Conservation (phyloP, 352 stramenopile species). For the Pythium brassicae region DNA sequence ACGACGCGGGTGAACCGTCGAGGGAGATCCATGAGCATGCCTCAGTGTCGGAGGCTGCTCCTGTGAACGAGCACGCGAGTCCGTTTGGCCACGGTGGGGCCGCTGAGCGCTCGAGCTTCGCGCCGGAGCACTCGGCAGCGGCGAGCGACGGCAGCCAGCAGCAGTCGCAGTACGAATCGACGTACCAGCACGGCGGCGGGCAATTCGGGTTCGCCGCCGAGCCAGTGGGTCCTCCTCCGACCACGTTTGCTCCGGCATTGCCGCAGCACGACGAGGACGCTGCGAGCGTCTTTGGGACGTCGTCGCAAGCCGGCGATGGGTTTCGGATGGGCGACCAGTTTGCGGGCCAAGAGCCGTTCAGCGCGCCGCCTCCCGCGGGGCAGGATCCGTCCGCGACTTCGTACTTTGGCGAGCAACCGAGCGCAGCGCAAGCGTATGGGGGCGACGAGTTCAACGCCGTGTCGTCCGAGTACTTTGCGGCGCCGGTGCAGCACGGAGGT, state of each 20-base stretch:
- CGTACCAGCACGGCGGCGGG: neutral
- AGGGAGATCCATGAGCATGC: neutral
- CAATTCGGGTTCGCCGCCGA: neutral
- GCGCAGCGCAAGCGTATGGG: slow-evolving; percentile 14
- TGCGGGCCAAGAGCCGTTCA: neutral
- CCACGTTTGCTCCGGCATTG: neutral
- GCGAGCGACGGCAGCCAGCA: slow-evolving; percentile 1
- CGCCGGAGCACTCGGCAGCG: neutral
- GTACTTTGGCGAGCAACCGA: slow-evolving; percentile 11
- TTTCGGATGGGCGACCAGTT: slow-evolving; percentile 11
- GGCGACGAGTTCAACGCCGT: slow-evolving; percentile 7
- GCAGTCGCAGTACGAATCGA: slow-evolving; percentile 1
- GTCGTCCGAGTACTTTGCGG: slow-evolving; percentile 39
- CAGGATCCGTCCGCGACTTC: slow-evolving; percentile 4
- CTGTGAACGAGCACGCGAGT: neutral
- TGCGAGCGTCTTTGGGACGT: slow-evolving; percentile 11
- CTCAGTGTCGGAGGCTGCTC: neutral
- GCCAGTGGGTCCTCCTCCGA: neutral
- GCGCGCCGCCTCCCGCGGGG: slow-evolving; percentile 5
- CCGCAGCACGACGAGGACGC: slow-evolving; percentile 5
- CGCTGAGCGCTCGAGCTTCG: slow-evolving; percentile 1
- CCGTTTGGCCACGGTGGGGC: slow-evolving; percentile 4
- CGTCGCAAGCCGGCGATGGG: slow-evolving; percentile 1
- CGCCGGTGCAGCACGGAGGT: slow-evolving; percentile 16
- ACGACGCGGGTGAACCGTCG: neutral